Conservation (phyloP, 1,139 yeast species). For the Pichia inconspicua region DNA sequence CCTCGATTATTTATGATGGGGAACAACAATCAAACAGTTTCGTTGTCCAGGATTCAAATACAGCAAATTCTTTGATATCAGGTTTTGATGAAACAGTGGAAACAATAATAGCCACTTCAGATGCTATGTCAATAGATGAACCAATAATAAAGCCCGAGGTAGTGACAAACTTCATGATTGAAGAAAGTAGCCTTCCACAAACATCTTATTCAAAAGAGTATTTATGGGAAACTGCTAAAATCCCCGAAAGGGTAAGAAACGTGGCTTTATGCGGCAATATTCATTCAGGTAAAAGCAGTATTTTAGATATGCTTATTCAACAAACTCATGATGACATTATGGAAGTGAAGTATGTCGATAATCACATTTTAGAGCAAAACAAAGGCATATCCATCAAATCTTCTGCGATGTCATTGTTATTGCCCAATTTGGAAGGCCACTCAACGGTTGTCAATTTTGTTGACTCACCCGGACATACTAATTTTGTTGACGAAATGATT, state of each 20-base stretch:
- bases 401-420: constrained; percentile 54
- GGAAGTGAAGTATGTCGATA: constrained; percentile 58
- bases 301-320: constrained; percentile 60
- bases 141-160: constrained; percentile 60
- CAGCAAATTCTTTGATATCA: constrained; percentile 17
- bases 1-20: constrained; percentile 19
- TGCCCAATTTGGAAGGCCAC: constrained; percentile 48
- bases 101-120: constrained; percentile 50
- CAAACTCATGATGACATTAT: constrained; percentile 47
- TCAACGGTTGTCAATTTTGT: constrained; percentile 56
- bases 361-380: constrained; percentile 57
- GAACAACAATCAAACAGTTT: not conserved
- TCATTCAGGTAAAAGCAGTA: constrained; percentile 82
- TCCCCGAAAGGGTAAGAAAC: constrained; percentile 67
- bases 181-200: constrained; percentile 47
- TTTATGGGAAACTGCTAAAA: constrained; percentile 28
- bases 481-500: constrained; percentile 69
- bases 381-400: constrained; percentile 65
- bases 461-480: constrained; percentile 90
- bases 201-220: constrained; percentile 59
- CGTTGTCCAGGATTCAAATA: not conserved
- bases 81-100: constrained; percentile 57
- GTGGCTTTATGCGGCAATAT: constrained; percentile 76
- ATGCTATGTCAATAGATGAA: constrained; percentile 44
- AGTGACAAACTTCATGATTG: constrained; percentile 40